Evolutionary conservation across 1,284 basidiomycete species (phyloP), one percentile per base, ranked within the genome.

Genomic region (Megacollybia platyphylla): DNA sequence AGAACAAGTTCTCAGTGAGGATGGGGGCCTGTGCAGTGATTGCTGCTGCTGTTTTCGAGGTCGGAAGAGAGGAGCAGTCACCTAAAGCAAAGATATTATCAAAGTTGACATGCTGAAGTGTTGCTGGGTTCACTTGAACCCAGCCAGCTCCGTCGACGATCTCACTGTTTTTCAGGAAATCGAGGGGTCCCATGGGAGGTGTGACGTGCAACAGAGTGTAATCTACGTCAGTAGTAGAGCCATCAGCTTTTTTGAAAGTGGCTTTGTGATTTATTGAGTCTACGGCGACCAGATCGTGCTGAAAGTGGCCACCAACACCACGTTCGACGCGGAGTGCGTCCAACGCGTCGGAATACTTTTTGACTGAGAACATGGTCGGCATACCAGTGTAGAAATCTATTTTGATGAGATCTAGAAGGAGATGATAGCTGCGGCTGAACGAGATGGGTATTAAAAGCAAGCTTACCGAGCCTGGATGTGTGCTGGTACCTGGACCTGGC

Each of bases 1-100:
- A 75, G 58, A 79, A 81, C 41, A 40, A 60, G 64, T 97, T 98
- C 61, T 94, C 87, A 1, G 85, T 79, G 40, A 97, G 69, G 2
- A 98, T 83, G n/a, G 94, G 94, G 0, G 87, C 81, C 60, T 98
- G 89, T 0, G 77, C 78, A 1, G 87, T 91, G 54, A 97, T 87
- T 1, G 93, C 94, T 2, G 94, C 93, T 0, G 87, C 89, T 1
- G 94, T 98, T 72, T 96, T 98, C 60, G 87, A 91, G 9, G 91
- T 97, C 5, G 93, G 92, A 36, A 96, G 64, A 41, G 81, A 88
- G 20, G 88, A 87, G 49, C 86, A 87, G 57, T 98, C 94, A 20
- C 94, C 94, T 15, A 96, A 57, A 6, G 87, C 74, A 61, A 93
- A 97, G 28, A 97, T 73, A 60, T 97, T 97, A 44, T 69, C 63